Evolutionary conservation across 306 rosid genomes (phyloP), one percentile per base, ranked within the genome.

Genomic region (Arachis hypogaea): DNA sequence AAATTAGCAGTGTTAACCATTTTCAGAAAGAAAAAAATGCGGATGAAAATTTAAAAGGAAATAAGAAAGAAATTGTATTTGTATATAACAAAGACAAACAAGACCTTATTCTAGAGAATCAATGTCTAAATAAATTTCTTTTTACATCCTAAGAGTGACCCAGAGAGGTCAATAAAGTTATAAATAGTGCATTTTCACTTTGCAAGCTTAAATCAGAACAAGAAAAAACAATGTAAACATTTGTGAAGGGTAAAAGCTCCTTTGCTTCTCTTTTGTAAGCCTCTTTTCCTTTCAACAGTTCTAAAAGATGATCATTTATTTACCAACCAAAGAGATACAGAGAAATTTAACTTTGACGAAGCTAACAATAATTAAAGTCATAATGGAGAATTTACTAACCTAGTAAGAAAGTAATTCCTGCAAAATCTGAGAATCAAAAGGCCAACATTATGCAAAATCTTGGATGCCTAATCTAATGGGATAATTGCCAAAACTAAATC

Each of bases 261-360:
- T 62, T 61, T 62, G 61, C 30, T 50, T 14, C 58, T 66, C 9
- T 41, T 63, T 73, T 52, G 9, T 63, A 51, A 40, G 40, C 52
- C 42, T 28, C 55, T 55, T 42, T 51, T 67, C 58, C 50, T 36
- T 67, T 58, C 43, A 41, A 38, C 7, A 6, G 42, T 59, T 68
- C 62, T 68, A 68, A 67, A 66, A 30, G 59, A 73, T 33, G 51
- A 11, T 11, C 58, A 66, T 66, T 78, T 79, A 66, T 66, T 78
- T 79, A 52, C 55, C 38, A 73, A 67, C 60, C 56, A 68, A 68
- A 22, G 51, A 72, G 46, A 64, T 29, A 59, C 52, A 44, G 47
- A 57, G 28, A 33, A 33, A 33, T 33, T 33, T 33, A 33, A 33
- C 38, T 33, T 33, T 33, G 38, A 33, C 4, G 38, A 2, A 33